Base-by-base conservation (phyloP, 73 alveolate species). In the Uronychia setigera region DNA sequence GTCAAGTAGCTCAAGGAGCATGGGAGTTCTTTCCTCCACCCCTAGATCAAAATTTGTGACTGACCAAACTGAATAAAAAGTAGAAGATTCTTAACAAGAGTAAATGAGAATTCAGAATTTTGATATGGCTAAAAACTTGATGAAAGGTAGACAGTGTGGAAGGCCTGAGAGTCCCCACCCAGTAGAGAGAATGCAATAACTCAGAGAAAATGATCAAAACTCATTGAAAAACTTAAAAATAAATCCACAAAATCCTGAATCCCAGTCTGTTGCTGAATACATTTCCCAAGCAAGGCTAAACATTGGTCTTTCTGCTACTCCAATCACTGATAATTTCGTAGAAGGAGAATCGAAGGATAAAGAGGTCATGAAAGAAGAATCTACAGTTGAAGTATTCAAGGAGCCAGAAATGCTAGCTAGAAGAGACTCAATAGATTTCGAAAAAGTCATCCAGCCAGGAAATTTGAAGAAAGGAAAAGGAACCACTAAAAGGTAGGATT, bases 81-180 rank as follows among this genome's bases (percentile, higher is more conserved):
- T 19, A 46, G 67, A 46, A 46, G 67, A 46, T 11, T 5, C 67
- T 11, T 5, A 5, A 5, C 5, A 46, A 5, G 67, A 46, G 67
- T 5, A 19, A 19, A 46, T 46, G n/a, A 5, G 67, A 5, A 81
- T 81, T 26, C 27, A 60, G 31, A 60, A 60, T 27, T 30, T 81
- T 27, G 81, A 81, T 27, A 74, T 81, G 30, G 88, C 88, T 1
- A 30, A 59, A 32, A 31, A 60, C 34, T 60, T 81, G 46, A 81
- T 81, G 88, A 81, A 60, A 81, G 88, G 88, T 19, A 58, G 88
- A 13, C 88, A 81, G 31, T 29, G 31, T 27, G 88, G 88, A 1
- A 58, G 88, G 60, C 81, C 34, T 1, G 77, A 60, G 32, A 81
- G 80, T 0, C 88, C 88, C 19, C 26, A 35, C 0, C 11, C 80